Evolutionary conservation across 1,139 yeast genomes (phyloP).

Genomic region (Kodamaea sp.): DNA sequence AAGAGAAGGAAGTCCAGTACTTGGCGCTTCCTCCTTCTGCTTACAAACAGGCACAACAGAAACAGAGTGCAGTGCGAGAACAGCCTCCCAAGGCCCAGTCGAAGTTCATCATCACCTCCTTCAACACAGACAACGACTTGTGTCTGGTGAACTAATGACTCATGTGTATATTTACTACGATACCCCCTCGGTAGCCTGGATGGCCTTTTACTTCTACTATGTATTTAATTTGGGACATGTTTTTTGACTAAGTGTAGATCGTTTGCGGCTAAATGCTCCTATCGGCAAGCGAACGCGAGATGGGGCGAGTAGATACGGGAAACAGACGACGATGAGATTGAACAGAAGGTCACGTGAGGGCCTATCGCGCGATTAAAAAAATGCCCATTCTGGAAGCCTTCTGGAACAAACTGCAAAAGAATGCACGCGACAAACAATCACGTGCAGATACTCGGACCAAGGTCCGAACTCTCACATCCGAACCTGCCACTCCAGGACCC

Average conservation of each 20-base stretch:
- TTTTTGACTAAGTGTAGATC: background rate
- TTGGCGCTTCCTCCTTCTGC: conserved; percentile 18
- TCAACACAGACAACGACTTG: conserved; percentile 27
- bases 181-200: background rate
- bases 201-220: background rate
- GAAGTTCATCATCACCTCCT: conserved; percentile 29
- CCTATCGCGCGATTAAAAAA: too few species aligned
- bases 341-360: too few species aligned
- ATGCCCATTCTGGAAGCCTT: too few species aligned
- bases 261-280: conserved; percentile 15
- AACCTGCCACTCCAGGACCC: too few species aligned
- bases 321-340: too few species aligned
- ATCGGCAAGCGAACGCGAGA: conserved; percentile 14
- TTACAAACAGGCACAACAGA: background rate
- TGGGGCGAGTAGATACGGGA: too few species aligned
- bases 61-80: background rate
- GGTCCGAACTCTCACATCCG: too few species aligned
- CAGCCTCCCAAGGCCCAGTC: conserved; percentile 10
- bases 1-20: conserved; percentile 15
- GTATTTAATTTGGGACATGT: background rate
- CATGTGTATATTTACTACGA: background rate
- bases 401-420: too few species aligned
- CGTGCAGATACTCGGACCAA: too few species aligned
- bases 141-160: conserved; percentile 19
- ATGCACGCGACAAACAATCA: too few species aligned